Evolutionary conservation across 1,284 basidiomycete genomes (phyloP), one percentile per base, ranked within the genome.

Genomic region (Thelephora terrestris): DNA sequence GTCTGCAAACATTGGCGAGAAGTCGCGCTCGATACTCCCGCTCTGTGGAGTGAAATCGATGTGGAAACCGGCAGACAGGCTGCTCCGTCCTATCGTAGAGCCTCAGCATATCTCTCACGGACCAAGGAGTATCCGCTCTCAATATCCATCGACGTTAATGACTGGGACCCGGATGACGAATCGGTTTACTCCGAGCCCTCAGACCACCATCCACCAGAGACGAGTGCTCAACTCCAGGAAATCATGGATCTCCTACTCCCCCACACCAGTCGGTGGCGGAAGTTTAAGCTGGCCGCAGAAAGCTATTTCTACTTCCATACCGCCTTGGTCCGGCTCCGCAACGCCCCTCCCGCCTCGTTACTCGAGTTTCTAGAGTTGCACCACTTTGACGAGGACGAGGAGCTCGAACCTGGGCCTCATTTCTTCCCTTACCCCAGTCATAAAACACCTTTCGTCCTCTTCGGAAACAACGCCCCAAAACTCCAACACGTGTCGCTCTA

Each of bases 401-500:
- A 76, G 14, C 65, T 61, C 55, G 64, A 68, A 2, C 39, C 16
- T 14, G 25, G 10, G 39, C 7, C 10, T 23, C 20, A 14, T 1
- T 42, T n/a, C 39, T 42, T 25, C 12, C 39, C 39, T 32, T 32
- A 32, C 29, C 29, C 29, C 14, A 21, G 43, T 24, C 50, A 71
- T 42, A 55, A 57, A 47, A 61, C 63, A 4, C 57, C 61, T 20
- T 68, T 75, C 53, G 53, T 67, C 5, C 69, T 76, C 2, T 84
- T 85, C 62, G 58, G 70, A 17, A 78, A 77, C 0, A 62, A 66
- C 35, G 74, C 73, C n/a, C 81, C 81, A 2, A 68, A 62, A 14
- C 61, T 85, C 3, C 63, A 58, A n/a, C 55, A 61, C 6, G 58
- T 75, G 18, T 62, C 65, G 2, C 63, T 85, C 17, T 81, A 77